Evolutionary conservation across 306 rosid species (phyloP), one percentile per base, ranked within the genome.

Genomic region (Oxytropis ochrocephala): DNA sequence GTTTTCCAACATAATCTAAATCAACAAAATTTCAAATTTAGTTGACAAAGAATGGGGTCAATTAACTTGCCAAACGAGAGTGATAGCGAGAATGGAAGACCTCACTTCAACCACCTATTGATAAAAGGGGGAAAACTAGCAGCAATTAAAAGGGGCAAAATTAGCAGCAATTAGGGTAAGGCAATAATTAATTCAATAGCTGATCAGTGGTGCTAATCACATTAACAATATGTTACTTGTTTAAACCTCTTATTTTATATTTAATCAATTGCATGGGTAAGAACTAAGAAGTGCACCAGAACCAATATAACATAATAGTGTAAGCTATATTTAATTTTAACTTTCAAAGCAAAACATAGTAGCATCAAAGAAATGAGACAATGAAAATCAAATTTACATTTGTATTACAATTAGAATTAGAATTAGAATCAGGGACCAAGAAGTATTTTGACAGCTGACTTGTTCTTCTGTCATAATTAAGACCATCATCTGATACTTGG

Each of bases 91-190:
- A 76, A 61, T 69, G 66, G 65, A 76, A 61, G 76, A 30, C 41
- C 75, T 72, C 66, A 60, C 42, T 60, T 69, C 75, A 76, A 69
- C 75, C 29, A 76, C 57, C 70, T 2, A 24, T 48, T 46, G 32
- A 66, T 54, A 18, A 29, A 43, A 4, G 9, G 11, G 7, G 3
- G 46, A 1, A 38, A 50, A 39, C 5, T 32, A 18, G 66, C 57
- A 24, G 27, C 57, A 57, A 8, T 57, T 54, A 18, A 29, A 43
- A 4, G 9, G 11, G 7, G 3, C 33, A 1, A 38, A 50, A 39
- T 3, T 32, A 18, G 66, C n/a, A n/a, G n/a, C n/a, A n/a, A n/a
- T n/a, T n/a, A n/a, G 38, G 19, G 7, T 19, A 6, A 9, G 12
- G 12, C 21, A 52, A 52, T 21, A 55, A 54, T 42, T 43, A 55